These are phyloP conservation scores for Anastatica hierochuntica DNA, from an alignment of 345 rosid genomes.

Conservation along the genomic window DNA sequence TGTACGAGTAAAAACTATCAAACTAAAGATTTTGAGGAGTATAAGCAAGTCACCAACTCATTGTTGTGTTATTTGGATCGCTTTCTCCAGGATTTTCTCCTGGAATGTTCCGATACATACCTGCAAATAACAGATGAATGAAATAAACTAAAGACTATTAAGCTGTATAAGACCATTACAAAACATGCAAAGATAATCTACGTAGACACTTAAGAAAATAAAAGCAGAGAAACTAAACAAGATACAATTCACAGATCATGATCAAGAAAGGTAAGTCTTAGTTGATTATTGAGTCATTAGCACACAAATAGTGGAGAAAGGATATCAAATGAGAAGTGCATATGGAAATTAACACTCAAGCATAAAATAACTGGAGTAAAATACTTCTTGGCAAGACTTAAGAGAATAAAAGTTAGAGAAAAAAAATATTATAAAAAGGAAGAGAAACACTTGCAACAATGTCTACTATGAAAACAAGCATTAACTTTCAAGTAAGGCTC, in stretches of 20 bases:
- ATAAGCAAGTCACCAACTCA: slow-evolving; percentile 37
- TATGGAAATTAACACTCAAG: not conserved
- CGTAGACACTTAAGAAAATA: not conserved
- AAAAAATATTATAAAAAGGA: not conserved
- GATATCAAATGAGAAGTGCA: not conserved
- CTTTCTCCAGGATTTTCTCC: slow-evolving; percentile 72
- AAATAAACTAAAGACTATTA: not conserved
- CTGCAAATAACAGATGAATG: slow-evolving; percentile 41
- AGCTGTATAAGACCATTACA: not conserved
- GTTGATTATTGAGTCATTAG: not conserved
- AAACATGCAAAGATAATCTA: slow-evolving; percentile 1
- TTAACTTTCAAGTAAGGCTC: slow-evolving; percentile 10
- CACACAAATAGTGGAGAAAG: not conserved
- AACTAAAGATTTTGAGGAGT: not conserved
- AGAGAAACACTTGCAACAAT: not conserved
- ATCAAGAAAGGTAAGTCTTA: not conserved
- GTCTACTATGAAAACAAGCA: slow-evolving; percentile 16
- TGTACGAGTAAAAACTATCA: not conserved
- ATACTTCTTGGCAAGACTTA: no score
- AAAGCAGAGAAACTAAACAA: slow-evolving; percentile 6
- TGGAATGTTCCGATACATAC: slow-evolving; percentile 53
- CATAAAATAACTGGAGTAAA: not conserved
- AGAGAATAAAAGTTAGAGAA: no score
- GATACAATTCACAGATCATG: not conserved
- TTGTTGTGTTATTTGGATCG: slow-evolving; percentile 96